Evolutionary conservation across 2,329 filamentous ascomycete genomes (phyloP), one percentile per base, ranked within the genome.

Genomic region (Fusarium coicis): DNA sequence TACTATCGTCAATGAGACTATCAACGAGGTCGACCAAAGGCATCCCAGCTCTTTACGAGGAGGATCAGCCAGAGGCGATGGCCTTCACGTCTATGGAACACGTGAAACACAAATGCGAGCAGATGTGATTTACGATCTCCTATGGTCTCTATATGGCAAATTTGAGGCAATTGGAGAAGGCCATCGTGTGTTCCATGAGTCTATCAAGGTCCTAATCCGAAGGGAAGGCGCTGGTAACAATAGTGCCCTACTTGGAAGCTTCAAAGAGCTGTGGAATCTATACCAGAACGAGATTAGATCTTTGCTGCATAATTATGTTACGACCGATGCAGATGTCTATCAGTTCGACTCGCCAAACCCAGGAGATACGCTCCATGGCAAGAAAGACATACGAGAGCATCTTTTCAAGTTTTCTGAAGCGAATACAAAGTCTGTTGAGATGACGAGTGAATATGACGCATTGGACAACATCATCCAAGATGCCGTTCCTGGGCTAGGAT

Each of bases 211-310:
- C 2, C 93, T 99, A 66, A 91, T 96, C 60, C 91, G 92, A 70
- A 91, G 97, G 55, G 95, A 98, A 79, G 93, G 93, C 9, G 85
- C 86, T 21, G 82, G 90, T 81, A 85, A 92, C 85, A 84, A 90
- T 76, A 88, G 85, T 44, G 87, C 89, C 2, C 87, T 98, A 55
- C 92, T 94, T 10, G 92, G 94, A 62, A 95, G 95, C 63, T 99
- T 99, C 83, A 96, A 96, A 79, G 96, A 98, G 83, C 85, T 99
- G 44, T 99, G 97, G 97, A 97, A 98, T 79, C 86, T 99, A 12
- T 96, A 98, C 78, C 96, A 99, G 80, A 98, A 97, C 82, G 96
- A 99, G 86, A 98, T 99, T 74, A 91, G 95, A 46, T 97, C 95
- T 10, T 85, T 99, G 19, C 85, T 99, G 64, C 96, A 98, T 82